Percentiles rank a stretch among this genome's conserved stretches.
Evolutionary conservation across 2,329 filamentous ascomycete species (phyloP).

Genomic region (Trichophyton verrucosum): DNA sequence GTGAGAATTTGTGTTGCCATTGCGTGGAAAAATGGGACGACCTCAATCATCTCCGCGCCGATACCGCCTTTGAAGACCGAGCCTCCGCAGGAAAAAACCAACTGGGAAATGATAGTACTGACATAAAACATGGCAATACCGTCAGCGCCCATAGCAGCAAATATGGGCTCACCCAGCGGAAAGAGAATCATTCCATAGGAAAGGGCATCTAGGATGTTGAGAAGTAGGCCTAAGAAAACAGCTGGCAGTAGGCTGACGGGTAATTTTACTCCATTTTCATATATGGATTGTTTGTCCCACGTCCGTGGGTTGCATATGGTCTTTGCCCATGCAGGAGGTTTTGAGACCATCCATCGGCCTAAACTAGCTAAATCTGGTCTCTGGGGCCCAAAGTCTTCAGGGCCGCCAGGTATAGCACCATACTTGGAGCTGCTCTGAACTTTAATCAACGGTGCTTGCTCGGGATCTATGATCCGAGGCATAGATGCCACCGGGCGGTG

Average conservation of each 20-base stretch:
- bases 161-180: conserved; percentile 74
- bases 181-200: conserved; percentile 98
- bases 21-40: conserved; percentile 96
- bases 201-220: conserved; percentile 88
- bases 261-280: conserved; percentile 50
- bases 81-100: conserved; percentile 72
- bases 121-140: conserved; percentile 99
- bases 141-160: conserved; percentile 73
- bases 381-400: neutral
- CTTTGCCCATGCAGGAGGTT: conserved; percentile 13
- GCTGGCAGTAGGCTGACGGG: conserved; percentile 66
- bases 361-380: neutral
- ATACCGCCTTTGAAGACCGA: conserved; percentile 85
- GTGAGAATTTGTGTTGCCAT: conserved; percentile 85
- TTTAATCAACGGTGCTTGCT: conserved; percentile 26
- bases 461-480: conserved; percentile 20
- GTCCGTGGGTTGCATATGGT: conserved; percentile 48
- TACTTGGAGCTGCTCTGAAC: conserved; percentile 23
- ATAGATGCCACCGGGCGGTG: conserved; percentile 11
- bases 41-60: conserved; percentile 95
- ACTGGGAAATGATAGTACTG: conserved; percentile 85
- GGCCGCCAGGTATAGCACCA: conserved; percentile 15
- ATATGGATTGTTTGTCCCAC: conserved; percentile 59
- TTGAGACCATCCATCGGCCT: neutral
- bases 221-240: conserved; percentile 72